Conservation (phyloP, 331 rosid genomes). For the Telfairia occidentalis region DNA sequence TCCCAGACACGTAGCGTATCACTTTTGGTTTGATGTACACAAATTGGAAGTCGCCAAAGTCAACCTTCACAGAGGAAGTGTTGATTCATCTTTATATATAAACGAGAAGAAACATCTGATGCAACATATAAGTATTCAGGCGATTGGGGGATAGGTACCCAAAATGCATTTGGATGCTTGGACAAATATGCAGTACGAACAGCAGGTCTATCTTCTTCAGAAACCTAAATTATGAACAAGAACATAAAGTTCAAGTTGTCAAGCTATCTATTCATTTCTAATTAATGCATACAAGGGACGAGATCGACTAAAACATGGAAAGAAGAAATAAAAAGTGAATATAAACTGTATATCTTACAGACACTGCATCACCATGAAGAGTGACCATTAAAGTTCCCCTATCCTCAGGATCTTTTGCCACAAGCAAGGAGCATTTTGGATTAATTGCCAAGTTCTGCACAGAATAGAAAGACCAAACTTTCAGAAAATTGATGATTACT, state of each 20-base stretch:
- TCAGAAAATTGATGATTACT: neutral
- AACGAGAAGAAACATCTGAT: neutral
- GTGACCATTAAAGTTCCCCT: constrained; percentile 81
- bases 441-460: constrained; percentile 58
- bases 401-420: constrained; percentile 85
- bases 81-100: neutral
- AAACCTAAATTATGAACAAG: constrained; percentile 35
- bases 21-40: constrained; percentile 70
- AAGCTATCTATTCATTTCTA: neutral
- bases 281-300: neutral
- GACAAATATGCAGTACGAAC: constrained; percentile 71
- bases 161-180: constrained; percentile 79
- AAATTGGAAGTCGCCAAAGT: constrained; percentile 89
- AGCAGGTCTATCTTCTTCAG: constrained; percentile 52
- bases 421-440: constrained; percentile 77
- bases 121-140: neutral
- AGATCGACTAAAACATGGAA: constrained; percentile 7
- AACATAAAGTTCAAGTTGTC: neutral
- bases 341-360: constrained; percentile 40
- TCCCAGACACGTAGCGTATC: constrained; percentile 73
- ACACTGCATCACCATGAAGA: constrained; percentile 69
- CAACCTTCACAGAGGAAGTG: constrained; percentile 55
- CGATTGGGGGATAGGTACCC: constrained; percentile 44
- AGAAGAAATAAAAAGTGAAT: constrained; percentile 13
- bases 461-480: constrained; percentile 10